These are phyloP conservation scores for cucumber (Cucumis sativus) DNA, from an alignment of 306 rosid species.

Conservation along the genomic window DNA sequence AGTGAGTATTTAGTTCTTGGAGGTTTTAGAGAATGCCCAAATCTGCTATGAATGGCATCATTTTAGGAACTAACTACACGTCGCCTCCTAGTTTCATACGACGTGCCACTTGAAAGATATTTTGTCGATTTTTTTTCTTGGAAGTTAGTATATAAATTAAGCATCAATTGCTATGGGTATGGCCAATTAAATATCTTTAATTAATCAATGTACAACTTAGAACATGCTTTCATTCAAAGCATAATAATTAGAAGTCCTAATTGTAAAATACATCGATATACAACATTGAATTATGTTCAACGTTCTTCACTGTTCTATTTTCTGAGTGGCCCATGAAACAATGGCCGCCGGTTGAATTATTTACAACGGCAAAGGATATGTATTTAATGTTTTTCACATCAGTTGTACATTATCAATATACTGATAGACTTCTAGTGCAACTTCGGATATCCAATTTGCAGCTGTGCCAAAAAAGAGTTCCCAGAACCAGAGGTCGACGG, in stretches of 20 bases:
- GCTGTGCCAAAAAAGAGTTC: constrained; percentile 78
- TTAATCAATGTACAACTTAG: neutral
- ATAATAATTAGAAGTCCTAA: too few species aligned
- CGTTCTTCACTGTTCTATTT: neutral
- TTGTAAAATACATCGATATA: neutral
- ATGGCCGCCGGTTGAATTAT: constrained; percentile 1
- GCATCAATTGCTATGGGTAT: neutral
- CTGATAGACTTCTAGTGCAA: constrained; percentile 29
- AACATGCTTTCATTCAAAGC: neutral
- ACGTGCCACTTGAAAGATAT: neutral
- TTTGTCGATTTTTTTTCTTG: neutral
- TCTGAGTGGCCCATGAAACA: neutral
- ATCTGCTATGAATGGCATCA: constrained; percentile 8
- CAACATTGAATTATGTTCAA: neutral
- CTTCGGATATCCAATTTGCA: constrained; percentile 44
- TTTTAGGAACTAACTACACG: constrained; percentile 11
- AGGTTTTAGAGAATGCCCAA: constrained; percentile 1
- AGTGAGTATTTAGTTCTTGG: constrained; percentile 3
- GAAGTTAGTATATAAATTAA: neutral
- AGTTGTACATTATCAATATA: constrained; percentile 34
- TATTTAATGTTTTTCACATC: constrained; percentile 21
- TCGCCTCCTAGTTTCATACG: neutral
- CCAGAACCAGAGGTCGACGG: constrained; percentile 93
- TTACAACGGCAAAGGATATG: neutral
- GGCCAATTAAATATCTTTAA: neutral